These are phyloP conservation scores for Fusarium siculi DNA, from an alignment of 2,329 filamentous ascomycete genomes.

Conservation along the genomic window DNA sequence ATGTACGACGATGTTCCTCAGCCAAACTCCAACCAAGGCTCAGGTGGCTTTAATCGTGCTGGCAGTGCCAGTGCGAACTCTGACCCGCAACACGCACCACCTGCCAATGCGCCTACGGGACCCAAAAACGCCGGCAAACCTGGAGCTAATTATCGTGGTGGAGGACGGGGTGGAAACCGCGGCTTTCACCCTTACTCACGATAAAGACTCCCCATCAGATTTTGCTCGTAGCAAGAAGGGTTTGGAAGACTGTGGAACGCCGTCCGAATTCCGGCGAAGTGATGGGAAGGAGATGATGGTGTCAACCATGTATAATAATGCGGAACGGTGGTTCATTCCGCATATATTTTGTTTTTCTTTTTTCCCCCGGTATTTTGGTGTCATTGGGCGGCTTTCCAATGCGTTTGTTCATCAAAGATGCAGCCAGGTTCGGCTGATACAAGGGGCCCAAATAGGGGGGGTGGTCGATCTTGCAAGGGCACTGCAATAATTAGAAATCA, in stretches of 20 bases:
- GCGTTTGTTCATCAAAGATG: conserved; percentile 13
- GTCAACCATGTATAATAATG: conserved; percentile 19
- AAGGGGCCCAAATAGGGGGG: background rate
- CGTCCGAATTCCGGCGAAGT: conserved; percentile 5
- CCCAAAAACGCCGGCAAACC: conserved; percentile 95
- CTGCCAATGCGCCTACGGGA: conserved; percentile 81
- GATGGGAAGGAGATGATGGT: background rate
- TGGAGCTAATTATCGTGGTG: conserved; percentile 92
- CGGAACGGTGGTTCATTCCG: background rate
- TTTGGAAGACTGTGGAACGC: conserved; percentile 2
- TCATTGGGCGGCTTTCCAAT: conserved; percentile 10
- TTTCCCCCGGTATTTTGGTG: conserved; percentile 7
- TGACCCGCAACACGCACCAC: conserved; percentile 59
- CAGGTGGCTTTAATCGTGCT: conserved; percentile 54
- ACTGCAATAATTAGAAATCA: conserved; percentile 27
- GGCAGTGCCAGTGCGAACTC: conserved; percentile 56
- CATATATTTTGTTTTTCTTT: conserved; percentile 6
- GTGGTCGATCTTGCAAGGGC: conserved; percentile 6
- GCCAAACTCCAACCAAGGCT: conserved; percentile 68
- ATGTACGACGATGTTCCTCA: conserved; percentile 98
- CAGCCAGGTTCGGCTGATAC: conserved; percentile 17
- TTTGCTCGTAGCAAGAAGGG: background rate
- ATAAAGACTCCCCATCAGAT: conserved; percentile 28
- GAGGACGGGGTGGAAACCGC: conserved; percentile 78
- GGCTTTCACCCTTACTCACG: conserved; percentile 82